Evolutionary conservation across 2,329 filamentous ascomycete species (phyloP).

Genomic region (Cladosporium sp.): DNA sequence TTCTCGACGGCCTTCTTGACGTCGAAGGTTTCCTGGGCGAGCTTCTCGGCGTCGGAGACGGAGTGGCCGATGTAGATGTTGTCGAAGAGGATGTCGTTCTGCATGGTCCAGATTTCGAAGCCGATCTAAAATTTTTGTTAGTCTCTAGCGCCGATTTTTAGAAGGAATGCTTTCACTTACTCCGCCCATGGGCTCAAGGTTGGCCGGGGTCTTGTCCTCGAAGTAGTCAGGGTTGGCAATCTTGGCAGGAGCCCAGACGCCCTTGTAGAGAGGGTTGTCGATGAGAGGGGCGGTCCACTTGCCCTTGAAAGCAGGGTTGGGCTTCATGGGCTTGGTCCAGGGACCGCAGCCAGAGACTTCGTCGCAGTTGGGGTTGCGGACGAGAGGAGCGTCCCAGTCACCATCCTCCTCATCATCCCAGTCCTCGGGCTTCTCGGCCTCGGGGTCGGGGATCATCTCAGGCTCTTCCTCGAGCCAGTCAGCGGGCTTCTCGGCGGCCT

Average conservation of each 20-base stretch:
- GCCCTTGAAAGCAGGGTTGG: slow-evolving; percentile 97
- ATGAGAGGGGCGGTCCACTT: slow-evolving; percentile 92
- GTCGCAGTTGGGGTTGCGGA: slow-evolving; percentile 93
- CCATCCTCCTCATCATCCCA: slow-evolving; percentile 99
- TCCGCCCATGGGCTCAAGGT: slow-evolving; percentile 97
- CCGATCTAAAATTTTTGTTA: slow-evolving; percentile 62
- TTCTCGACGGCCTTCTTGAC: slow-evolving; percentile 82
- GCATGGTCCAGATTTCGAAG: slow-evolving; percentile 99
- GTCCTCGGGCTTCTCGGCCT: slow-evolving; percentile 95
- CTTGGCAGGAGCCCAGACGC: slow-evolving; percentile 88
- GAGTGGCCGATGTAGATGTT: slow-evolving; percentile 99
- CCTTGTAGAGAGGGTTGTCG: slow-evolving; percentile 98
- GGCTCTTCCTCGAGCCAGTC: slow-evolving; percentile 96
- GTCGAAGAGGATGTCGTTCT: slow-evolving; percentile 96
- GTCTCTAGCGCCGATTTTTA: not conserved
- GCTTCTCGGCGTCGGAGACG: slow-evolving; percentile 80
- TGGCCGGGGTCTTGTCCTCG: slow-evolving; percentile 93
- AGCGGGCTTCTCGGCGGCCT: slow-evolving; percentile 83
- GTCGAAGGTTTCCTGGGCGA: slow-evolving; percentile 85
- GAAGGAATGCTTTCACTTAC: slow-evolving; percentile 55
- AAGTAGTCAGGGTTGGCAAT: slow-evolving; percentile 95
- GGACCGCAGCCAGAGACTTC: slow-evolving; percentile 90
- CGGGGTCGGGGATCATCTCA: slow-evolving; percentile 77
- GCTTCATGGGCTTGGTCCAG: slow-evolving; percentile 87
- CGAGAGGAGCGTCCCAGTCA: slow-evolving; percentile 86